Evolutionary conservation across 441 rosid genomes (phyloP).

Genomic region (Pelargonium citronellum): DNA sequence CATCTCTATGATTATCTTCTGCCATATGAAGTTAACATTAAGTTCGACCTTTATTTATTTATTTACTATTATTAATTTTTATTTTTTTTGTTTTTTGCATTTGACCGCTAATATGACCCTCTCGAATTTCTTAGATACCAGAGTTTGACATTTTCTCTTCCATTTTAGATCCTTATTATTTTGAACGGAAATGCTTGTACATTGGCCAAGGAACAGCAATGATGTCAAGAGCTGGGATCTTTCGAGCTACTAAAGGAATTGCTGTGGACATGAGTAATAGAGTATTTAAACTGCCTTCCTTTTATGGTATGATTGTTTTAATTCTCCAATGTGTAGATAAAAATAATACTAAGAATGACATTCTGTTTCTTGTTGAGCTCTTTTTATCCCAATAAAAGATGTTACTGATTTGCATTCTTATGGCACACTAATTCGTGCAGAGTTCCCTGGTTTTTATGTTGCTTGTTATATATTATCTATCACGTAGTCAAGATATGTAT

Average conservation of each 20-base stretch:
- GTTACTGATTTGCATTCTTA: neutral
- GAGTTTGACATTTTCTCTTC: conserved; percentile 27
- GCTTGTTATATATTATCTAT: no score
- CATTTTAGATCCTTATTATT: conserved; percentile 66
- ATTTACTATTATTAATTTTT: no score
- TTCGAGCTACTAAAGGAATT: conserved; percentile 71
- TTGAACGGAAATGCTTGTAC: conserved; percentile 68
- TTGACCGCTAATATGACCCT: conserved; percentile 4
- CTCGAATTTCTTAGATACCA: conserved; percentile 17
- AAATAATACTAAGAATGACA: neutral
- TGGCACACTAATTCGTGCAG: neutral
- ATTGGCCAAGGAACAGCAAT: conserved; percentile 80
- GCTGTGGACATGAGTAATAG: conserved; percentile 75
- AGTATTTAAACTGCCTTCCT: conserved; percentile 72
- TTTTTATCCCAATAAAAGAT: no score
- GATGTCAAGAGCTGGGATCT: conserved; percentile 90
- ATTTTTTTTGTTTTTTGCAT: neutral
- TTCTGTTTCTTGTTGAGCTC: neutral
- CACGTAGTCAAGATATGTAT: no score
- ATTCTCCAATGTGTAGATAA: neutral
- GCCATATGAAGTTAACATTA: no score
- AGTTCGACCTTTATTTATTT: no score
- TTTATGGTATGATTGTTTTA: conserved; percentile 47
- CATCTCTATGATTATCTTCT: neutral
- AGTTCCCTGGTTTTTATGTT: neutral